These are phyloP conservation scores for Hirsutella thompsonii DNA, from an alignment of 2,329 filamentous ascomycete genomes.

Conservation along the genomic window DNA sequence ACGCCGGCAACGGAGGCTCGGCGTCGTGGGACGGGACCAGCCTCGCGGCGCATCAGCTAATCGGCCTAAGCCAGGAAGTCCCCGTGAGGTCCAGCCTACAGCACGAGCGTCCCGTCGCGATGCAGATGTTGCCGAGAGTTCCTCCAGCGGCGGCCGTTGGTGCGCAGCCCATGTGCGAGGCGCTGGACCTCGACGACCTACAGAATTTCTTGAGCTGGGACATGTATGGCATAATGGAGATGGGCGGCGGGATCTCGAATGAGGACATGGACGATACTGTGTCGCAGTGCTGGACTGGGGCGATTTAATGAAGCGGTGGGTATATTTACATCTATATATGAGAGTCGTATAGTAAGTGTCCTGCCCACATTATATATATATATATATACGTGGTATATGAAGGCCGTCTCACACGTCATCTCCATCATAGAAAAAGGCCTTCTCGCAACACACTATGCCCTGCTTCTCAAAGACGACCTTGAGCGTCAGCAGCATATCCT, in stretches of 20 bases:
- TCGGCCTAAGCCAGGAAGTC: conserved; percentile 10
- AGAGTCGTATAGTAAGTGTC: no score
- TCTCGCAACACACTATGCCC: no score
- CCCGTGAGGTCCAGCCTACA: conserved; percentile 19
- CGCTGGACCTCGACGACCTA: conserved; percentile 23
- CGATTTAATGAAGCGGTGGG: no score
- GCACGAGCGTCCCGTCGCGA: conserved; percentile 21
- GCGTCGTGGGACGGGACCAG: conserved; percentile 14
- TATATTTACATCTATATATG: no score
- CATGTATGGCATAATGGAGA: conserved; percentile 27
- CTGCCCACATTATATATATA: no score
- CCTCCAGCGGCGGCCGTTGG: conserved; percentile 6
- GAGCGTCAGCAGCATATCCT: no score
- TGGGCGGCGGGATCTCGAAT: conserved; percentile 22
- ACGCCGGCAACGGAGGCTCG: conserved; percentile 6
- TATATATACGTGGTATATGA: no score
- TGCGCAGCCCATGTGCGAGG: conserved; percentile 17
- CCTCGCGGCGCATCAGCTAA: conserved; percentile 13
- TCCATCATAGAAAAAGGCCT: no score
- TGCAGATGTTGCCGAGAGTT: conserved; percentile 5
- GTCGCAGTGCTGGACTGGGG: conserved; percentile 16
- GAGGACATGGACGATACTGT: conserved; percentile 20
- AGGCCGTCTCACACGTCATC: no score
- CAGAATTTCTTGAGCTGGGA: conserved; percentile 26
- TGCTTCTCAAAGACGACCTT: no score